phyloP scores from a whole-genome alignment of 1,284 basidiomycete species.

The Marasmius sp. region DNA sequence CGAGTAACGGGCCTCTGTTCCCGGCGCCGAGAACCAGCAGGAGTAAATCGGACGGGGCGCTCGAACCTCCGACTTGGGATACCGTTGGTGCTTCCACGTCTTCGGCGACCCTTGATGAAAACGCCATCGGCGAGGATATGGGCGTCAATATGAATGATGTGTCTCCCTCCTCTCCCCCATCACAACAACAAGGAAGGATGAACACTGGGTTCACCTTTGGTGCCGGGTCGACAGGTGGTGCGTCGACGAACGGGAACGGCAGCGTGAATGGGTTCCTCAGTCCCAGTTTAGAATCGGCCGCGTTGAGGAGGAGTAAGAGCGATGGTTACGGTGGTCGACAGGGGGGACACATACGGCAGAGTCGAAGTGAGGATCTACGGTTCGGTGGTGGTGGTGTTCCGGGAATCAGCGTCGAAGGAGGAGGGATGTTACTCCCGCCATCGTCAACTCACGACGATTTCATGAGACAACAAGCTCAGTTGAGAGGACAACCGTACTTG shows the following conservation, averaged over 20 bases:
- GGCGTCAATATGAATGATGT: constrained; percentile 49
- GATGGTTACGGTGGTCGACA: constrained; percentile 38
- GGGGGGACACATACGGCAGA: constrained; percentile 42
- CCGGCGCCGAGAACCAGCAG: constrained; percentile 42
- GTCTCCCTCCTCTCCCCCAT: constrained; percentile 28
- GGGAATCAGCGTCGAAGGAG: constrained; percentile 7
- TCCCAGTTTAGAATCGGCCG: constrained; percentile 34
- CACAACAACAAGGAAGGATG: constrained; percentile 25
- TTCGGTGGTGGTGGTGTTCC: constrained; percentile 20
- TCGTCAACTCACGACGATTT: constrained; percentile 41
- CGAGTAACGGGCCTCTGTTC: constrained; percentile 21
- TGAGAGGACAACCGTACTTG: constrained; percentile 15
- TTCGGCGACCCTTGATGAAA: constrained; percentile 5
- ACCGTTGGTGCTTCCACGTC: constrained; percentile 18
- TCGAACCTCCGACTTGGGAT: constrained; percentile 41
- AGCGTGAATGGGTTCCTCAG: constrained; percentile 41
- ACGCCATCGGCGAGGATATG: constrained; percentile 28
- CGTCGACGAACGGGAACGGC: not conserved
- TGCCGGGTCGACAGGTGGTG: constrained; percentile 20
- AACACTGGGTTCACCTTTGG: constrained; percentile 26
- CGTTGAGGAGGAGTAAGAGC: constrained; percentile 50
- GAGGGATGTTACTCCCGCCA: constrained; percentile 33
- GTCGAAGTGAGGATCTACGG: constrained; percentile 52
- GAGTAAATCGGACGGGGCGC: constrained; percentile 62
- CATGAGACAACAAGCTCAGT: constrained; percentile 30